phyloP scores from a whole-genome alignment of 169 alveolate genomes.

The Babesia bigemina region DNA sequence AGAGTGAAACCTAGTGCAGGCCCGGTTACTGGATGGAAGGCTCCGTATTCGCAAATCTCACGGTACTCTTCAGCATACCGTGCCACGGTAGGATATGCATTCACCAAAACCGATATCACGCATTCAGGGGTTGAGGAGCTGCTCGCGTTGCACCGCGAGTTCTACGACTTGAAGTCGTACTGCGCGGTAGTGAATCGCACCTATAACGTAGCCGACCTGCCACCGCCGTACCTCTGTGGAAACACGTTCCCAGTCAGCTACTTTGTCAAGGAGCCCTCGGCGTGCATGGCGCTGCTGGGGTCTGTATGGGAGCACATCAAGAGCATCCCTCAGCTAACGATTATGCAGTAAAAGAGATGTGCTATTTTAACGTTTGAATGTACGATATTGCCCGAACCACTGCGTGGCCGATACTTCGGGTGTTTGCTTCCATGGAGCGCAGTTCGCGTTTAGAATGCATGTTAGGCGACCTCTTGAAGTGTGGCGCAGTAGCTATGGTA shows the following conservation, averaged over 20 bases:
- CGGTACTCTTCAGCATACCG: constrained; percentile 60
- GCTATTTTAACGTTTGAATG: no score
- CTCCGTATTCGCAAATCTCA: constrained; percentile 46
- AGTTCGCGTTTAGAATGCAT: no score
- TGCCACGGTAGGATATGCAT: constrained; percentile 45
- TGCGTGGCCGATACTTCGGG: no score
- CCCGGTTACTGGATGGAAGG: constrained; percentile 61
- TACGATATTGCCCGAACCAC: no score
- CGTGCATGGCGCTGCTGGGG: not conserved
- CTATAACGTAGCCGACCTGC: constrained; percentile 39
- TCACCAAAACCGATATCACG: not conserved
- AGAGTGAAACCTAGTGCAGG: not conserved
- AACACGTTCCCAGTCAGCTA: constrained; percentile 37
- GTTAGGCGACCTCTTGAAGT: no score
- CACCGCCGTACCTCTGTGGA: constrained; percentile 64
- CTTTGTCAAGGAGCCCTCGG: constrained; percentile 15
- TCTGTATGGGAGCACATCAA: constrained; percentile 4
- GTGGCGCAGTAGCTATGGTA: no score
- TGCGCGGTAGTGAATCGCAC: constrained; percentile 33
- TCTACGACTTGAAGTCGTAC: constrained; percentile 50
- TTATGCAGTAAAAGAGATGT: not conserved
- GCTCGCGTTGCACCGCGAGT: constrained; percentile 43
- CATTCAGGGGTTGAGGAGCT: constrained; percentile 39
- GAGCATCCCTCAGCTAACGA: not conserved
- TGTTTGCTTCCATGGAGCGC: no score